These are phyloP conservation scores for Penicillium oxalicum DNA, from an alignment of 2,329 filamentous ascomycete species.

Conservation along the genomic window DNA sequence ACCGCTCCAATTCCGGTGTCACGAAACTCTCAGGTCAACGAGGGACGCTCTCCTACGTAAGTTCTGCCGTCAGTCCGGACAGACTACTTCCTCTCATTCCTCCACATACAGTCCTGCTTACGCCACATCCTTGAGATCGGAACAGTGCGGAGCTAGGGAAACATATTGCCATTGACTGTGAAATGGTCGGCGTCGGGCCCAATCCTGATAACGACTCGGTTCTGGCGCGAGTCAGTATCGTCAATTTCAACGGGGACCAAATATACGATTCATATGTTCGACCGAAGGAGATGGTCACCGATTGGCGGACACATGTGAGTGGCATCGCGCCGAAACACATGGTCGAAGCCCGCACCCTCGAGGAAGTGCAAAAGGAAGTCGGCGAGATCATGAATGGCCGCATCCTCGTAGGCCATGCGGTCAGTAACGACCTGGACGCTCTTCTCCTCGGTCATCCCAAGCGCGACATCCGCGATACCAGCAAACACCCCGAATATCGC, in stretches of 20 bases:
- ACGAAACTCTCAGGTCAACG: conserved; percentile 53
- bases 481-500: conserved; percentile 67
- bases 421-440: conserved; percentile 69
- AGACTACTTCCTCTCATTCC: neutral
- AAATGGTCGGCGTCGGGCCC: conserved; percentile 83
- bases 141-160: conserved; percentile 66
- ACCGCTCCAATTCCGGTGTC: conserved; percentile 34
- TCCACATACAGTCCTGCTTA: neutral
- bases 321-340: conserved; percentile 74
- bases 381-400: conserved; percentile 62
- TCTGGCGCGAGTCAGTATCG: conserved; percentile 79
- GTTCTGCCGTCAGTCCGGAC: conserved; percentile 9
- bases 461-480: conserved; percentile 77
- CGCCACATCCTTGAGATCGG: conserved; percentile 9
- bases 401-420: conserved; percentile 75
- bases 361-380: conserved; percentile 69
- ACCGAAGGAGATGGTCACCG: conserved; percentile 69
- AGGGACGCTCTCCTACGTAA: conserved; percentile 50
- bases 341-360: conserved; percentile 62
- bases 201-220: conserved; percentile 62
- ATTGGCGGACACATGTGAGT: conserved; percentile 84
- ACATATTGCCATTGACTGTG: conserved; percentile 90
- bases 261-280: conserved; percentile 91
- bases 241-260: conserved; percentile 89
- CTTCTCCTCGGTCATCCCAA: conserved; percentile 73